These are phyloP conservation scores for Sporothrix phasma DNA, from an alignment of 2,329 filamentous ascomycete species.

Conservation along the genomic window DNA sequence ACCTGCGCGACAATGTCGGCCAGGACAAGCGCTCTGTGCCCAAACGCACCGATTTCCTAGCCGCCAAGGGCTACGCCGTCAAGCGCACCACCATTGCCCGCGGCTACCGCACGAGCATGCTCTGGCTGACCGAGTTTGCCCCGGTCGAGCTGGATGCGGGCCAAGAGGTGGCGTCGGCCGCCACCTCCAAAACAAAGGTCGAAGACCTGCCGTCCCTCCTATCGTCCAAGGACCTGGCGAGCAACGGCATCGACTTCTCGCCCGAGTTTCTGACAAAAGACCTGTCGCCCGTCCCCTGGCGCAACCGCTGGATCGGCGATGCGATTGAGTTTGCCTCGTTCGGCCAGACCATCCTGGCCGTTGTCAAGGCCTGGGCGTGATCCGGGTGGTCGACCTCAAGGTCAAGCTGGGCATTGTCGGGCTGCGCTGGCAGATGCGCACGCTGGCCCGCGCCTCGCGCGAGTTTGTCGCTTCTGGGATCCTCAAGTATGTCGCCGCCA, in stretches of 20 bases:
- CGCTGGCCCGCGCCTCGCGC: constrained; percentile 47
- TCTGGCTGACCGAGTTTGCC: constrained; percentile 49
- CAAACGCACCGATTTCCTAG: constrained; percentile 48
- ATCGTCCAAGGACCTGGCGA: background rate
- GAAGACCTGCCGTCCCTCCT: background rate
- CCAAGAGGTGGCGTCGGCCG: background rate
- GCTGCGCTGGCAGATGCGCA: constrained; percentile 51
- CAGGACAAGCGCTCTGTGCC: constrained; percentile 57
- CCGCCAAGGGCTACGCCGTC: constrained; percentile 51
- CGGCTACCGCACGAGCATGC: constrained; percentile 51
- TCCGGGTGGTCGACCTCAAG: constrained; percentile 49
- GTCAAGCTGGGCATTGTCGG: constrained; percentile 46
- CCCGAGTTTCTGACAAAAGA: constrained; percentile 28
- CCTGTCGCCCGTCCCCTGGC: constrained; percentile 47
- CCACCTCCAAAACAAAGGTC: background rate
- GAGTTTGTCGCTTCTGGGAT: constrained; percentile 47
- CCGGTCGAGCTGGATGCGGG: constrained; percentile 33
- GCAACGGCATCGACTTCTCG: constrained; percentile 25
- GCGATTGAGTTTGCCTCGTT: constrained; percentile 50
- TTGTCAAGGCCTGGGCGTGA: constrained; percentile 48
- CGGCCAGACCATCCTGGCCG: constrained; percentile 46
- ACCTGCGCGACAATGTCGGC: constrained; percentile 45
- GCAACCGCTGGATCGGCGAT: constrained; percentile 45
- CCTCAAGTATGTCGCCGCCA: constrained; percentile 47
- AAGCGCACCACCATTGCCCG: constrained; percentile 50